Evolutionary conservation across 2,329 filamentous ascomycete genomes (phyloP).

Genomic region (Pestalotiopsis sp.): DNA sequence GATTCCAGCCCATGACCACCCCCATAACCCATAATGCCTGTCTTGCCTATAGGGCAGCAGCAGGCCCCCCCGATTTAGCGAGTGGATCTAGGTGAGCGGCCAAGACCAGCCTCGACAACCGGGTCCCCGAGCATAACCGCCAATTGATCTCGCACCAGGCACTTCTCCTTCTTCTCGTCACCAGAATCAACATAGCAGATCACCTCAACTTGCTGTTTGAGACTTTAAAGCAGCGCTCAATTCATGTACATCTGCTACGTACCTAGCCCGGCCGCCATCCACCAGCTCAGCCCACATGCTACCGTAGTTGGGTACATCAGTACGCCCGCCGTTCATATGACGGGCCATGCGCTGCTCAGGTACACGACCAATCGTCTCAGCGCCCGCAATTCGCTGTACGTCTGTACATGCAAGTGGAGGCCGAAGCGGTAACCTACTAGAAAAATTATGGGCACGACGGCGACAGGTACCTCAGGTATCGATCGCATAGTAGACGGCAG

Average conservation of each 20-base stretch:
- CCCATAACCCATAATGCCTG: not conserved
- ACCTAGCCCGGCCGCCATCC: constrained; percentile 19
- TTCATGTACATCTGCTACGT: constrained; percentile 27
- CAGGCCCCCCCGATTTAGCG: not conserved
- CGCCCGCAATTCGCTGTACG: constrained; percentile 9
- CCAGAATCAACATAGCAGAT: not conserved
- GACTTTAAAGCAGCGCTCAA: constrained; percentile 2
- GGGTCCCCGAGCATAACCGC: constrained; percentile 6
- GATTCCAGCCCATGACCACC: not conserved
- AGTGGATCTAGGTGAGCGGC: not conserved
- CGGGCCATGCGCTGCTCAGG: constrained; percentile 3
- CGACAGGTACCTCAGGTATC: not conserved
- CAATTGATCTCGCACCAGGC: not conserved
- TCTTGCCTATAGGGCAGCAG: not conserved
- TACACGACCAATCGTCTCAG: constrained; percentile 6
- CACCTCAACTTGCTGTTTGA: not conserved
- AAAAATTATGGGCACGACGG: not conserved
- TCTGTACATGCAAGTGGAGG: not conserved
- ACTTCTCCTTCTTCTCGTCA: not conserved
- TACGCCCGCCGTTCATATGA: not conserved
- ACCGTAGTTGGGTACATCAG: not conserved
- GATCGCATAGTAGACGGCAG: not conserved
- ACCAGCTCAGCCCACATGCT: not conserved
- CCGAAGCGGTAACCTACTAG: not conserved
- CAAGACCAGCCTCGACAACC: not conserved